Percentiles rank a stretch among this genome's conserved stretches.
phyloP scores from a whole-genome alignment of 257 asterid species.

The Nicotiana noctiflora region DNA sequence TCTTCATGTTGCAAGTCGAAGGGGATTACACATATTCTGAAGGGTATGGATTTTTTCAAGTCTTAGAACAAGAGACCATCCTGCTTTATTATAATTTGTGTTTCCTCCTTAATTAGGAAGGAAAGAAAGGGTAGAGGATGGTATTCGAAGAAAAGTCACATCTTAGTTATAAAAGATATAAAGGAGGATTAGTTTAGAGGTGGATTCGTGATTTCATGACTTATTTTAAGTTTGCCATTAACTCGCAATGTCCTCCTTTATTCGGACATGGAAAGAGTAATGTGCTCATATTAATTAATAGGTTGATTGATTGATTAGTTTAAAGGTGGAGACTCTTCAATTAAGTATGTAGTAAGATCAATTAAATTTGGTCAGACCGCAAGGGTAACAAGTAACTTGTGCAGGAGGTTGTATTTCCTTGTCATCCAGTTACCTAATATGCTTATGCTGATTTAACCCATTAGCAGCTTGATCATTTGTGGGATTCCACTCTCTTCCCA shows the following conservation, averaged over 20 bases:
- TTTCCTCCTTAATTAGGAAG: not conserved
- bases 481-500: not conserved
- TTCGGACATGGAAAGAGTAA: not conserved
- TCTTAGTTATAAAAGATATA: not conserved
- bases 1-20: slow-evolving; percentile 50
- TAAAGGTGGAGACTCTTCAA: not conserved
- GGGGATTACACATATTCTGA: slow-evolving; percentile 49
- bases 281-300: not conserved
- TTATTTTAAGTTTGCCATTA: not conserved
- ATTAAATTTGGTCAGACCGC: not conserved
- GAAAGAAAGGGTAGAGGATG: not conserved
- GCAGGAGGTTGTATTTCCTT: not conserved
- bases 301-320: not conserved
- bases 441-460: not conserved
- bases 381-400: not conserved
- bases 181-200: not conserved
- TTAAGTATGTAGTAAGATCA: not conserved
- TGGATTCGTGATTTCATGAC: not conserved
- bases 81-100: not conserved
- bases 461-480: not conserved
- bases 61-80: not conserved
- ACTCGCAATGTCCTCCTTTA: not conserved
- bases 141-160: not conserved
- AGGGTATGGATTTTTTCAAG: slow-evolving; percentile 31
- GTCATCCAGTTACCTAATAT: not conserved